Evolutionary conservation across 495 filamentous ascomycete genomes (phyloP), one percentile per base, ranked within the genome.

Genomic region (Aspergillus bridgeri): DNA sequence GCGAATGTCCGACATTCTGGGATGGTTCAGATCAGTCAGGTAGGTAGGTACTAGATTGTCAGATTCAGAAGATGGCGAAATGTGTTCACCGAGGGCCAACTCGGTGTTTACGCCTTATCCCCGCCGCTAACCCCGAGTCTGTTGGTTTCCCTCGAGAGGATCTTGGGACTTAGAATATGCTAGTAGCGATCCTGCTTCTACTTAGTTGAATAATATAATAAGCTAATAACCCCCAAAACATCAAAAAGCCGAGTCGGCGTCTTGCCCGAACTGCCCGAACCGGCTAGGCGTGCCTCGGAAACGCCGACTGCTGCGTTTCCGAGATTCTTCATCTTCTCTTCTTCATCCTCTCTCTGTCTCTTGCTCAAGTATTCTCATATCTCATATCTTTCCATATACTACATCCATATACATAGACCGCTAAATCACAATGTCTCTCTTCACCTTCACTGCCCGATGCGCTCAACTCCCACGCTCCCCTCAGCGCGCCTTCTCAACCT

Each of bases 401-500:
- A n/a, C n/a, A n/a, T n/a, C n/a, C n/a, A n/a, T n/a, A n/a, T n/a
- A n/a, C n/a, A n/a, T n/a, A n/a, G n/a, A 38, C 24, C 18, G 18
- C 3, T 21, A 33, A 45, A 54, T 17, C 11, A 58, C n/a, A n/a
- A n/a, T 58, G 55, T 50, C 42, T 4, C 51, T 58, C 24, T 48
- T 48, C 25, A 6, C 42, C 7, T n/a, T n/a, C n/a, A 23, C 21
- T 3, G 18, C 48, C 7, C 46, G 53, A 27, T 22, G 48, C 27
- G 53, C 43, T 2, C 57, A 48, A 20, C 23, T 42, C 11, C 11
- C 27, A 48, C 23, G 44, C 44, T 18, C 44, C 49, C 50, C 59
- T 17, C 42, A 18, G 48, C 60, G 57, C 22, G 33, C 48, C 29
- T 64, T 61, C 62, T 65, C 60, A 20, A 42, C 29, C 23, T 49